Base-by-base conservation (phyloP, 2,329 filamentous ascomycete genomes). In the Fusarium floridanum region DNA sequence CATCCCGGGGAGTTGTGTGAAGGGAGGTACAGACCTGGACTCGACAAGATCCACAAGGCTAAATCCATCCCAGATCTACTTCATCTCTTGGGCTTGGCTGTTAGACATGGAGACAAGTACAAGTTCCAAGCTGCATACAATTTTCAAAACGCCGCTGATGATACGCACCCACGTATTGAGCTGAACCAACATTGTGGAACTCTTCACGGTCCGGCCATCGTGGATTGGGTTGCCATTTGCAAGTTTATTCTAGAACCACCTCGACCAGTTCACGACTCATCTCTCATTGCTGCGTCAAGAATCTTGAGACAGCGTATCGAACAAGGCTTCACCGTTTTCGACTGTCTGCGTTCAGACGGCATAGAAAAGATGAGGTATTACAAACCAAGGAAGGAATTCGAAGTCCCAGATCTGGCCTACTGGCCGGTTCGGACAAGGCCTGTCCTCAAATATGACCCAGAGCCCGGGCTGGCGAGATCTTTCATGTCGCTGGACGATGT, bases 181-280 rank as follows among this genome's bases (percentile, higher is more conserved):
- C 71, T 77, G 34, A 74, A 68, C 9, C 71, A 77, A 34, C 75
- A 77, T 53, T 77, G 62, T 9, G 68, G 73, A 24, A 74, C 71
- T 36, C 67, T 77, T 1, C 10, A 73, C 22, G 32, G 61, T n/a
- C 50, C 43, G 5, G 64, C 67, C 22, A 74, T 74, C 9, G 9
- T 45, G 7, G 59, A 65, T 24, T 77, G 75, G 75, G 37, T 56
- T 22, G 12, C 11, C 7, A 36, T 77, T 9, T 77, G 75, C 12
- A 36, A 56, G 6, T 34, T 45, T 11, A 8, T 74, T 8, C 45
- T 67, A 16, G 48, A 48, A 24, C 24, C 55, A 7, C 64, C 62
- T 6, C 20, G 70, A 4, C 41, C 45, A 2, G 45, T 29, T 10
- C 27, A 50, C 12, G 11, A 8, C n/a, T 22, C 16, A 16, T 53